Evolutionary conservation across 495 filamentous ascomycete genomes (phyloP), one percentile per base, ranked within the genome.

Genomic region (Xylaria intraflava): DNA sequence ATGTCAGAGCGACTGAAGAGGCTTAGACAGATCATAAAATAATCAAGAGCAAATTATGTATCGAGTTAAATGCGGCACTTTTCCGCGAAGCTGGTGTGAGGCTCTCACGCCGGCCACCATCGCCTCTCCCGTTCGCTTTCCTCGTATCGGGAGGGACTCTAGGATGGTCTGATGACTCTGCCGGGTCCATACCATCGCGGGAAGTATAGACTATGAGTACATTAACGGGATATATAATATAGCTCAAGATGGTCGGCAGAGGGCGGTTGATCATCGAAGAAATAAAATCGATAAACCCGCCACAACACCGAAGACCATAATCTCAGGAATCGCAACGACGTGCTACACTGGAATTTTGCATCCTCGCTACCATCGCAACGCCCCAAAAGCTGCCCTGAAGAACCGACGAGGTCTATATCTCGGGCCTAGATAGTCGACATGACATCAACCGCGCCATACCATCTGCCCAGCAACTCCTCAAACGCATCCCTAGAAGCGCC

Each of bases 371-470:
- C 24, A 16, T 19, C 5, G 14, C n/a, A 24, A 29, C 47, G 14
- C 14, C 10, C 2, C 19, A 33, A 49, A 9, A 20, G n/a, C 4
- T 8, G 23, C 16, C 29, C 31, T 51, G 19, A 43, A 19, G 6
- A 40, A 40, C 38, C 6, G 16, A 42, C 3, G 23, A n/a, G 29
- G 24, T n/a, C n/a, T n/a, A n/a, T n/a, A n/a, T n/a, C n/a, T n/a
- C n/a, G n/a, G n/a, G n/a, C n/a, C n/a, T n/a, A n/a, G n/a, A 6
- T 7, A 23, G 19, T 41, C 22, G 46, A 27, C 29, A 53, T 53
- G 50, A 22, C 30, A 36, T 46, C 50, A 53, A 38, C 50, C 11
- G 30, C 50, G 12, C 30, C 40, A 16, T 46, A 46, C 30, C 22
- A 39, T 19, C 41, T 36, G 11, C 4, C 29, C 16, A 17, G 19